Percentiles rank a stretch among this genome's conserved stretches.
These are phyloP conservation scores for Alternaria novae-zelandiae DNA, from an alignment of 2,329 filamentous ascomycete genomes.

Conservation along the genomic window DNA sequence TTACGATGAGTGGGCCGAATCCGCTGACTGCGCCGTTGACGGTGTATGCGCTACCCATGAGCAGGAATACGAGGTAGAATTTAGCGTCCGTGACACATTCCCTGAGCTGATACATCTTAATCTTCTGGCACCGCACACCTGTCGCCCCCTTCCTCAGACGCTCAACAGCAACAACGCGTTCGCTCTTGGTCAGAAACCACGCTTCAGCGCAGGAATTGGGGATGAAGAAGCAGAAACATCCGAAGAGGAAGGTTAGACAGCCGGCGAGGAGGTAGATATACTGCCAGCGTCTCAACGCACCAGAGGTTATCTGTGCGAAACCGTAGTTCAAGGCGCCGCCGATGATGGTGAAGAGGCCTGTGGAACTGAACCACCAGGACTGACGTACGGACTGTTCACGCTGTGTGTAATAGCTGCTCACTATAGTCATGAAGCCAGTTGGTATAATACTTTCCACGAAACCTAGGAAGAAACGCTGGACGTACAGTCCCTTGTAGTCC, in stretches of 20 bases:
- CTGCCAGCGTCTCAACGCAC: constrained; percentile 62
- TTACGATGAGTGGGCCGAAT: constrained; percentile 48
- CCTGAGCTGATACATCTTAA: constrained; percentile 59
- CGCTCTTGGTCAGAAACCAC: constrained; percentile 70
- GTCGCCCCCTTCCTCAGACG: constrained; percentile 56
- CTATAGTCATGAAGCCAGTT: constrained; percentile 64
- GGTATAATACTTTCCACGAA: constrained; percentile 63
- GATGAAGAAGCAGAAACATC: constrained; percentile 70
- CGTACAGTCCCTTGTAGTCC: constrained; percentile 66
- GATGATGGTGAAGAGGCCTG: constrained; percentile 44
- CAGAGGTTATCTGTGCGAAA: constrained; percentile 47
- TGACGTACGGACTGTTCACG: constrained; percentile 59
- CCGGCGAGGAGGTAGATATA: constrained; percentile 71
- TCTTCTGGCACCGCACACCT: constrained; percentile 59
- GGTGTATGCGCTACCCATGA: constrained; percentile 63
- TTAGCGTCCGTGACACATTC: constrained; percentile 58
- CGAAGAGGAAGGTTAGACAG: constrained; percentile 64
- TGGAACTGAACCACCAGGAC: constrained; percentile 71
- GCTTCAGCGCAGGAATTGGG: constrained; percentile 71
- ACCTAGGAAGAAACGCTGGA: constrained; percentile 63
- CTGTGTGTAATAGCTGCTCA: constrained; percentile 52
- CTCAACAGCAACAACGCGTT: constrained; percentile 62
- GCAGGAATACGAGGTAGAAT: constrained; percentile 49
- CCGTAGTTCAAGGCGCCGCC: constrained; percentile 45
- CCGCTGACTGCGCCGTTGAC: constrained; percentile 54